Evolutionary conservation across 495 filamentous ascomycete species (phyloP), one percentile per base, ranked within the genome.

Genomic region (Gamarada debralockiae): DNA sequence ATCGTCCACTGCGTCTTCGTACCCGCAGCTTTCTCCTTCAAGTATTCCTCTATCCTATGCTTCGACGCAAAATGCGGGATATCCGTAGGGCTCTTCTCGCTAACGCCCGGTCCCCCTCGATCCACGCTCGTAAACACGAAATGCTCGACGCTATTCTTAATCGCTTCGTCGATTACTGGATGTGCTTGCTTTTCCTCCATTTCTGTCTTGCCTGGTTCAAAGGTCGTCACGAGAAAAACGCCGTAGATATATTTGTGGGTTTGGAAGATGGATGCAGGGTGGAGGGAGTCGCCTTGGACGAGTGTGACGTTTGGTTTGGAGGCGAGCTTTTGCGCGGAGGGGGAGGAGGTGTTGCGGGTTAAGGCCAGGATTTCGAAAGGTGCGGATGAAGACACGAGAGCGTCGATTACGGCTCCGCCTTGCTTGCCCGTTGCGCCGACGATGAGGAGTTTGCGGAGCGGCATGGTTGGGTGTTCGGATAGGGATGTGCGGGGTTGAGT

Each of bases 341-440:
- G 29, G 9, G 81, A 82, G 7, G 67, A 53, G 6, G 77, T 50
- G 52, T 86, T 74, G 40, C 87, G 83, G 0, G 87, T 90, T 13
- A 90, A 70, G 17, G 82, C 87, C 14, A 90, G 76, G 58, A 91
- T 82, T 45, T 81, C 74, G 65, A 84, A 72, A 18, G 70, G 42
- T 3, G 55, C 40, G 36, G 69, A 42, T 4, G 68, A 66, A 13
- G 58, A 42, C 15, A 84, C 66, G 27, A 90, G 78, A 45, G 73
- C 76, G 3, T 76, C 65, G 59, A 91, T 71, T 29, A 84, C 66
- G 12, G 77, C 72, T 23, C 81, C 76, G 50, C 88, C 87, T 65
- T 90, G 87, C 55, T 86, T 79, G 62, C 85, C 85, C 0, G 84
- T 91, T 3, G 83, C 86, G 17, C 86, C 86, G 18, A 84, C 82